These are phyloP conservation scores for Magnolia officinalis DNA, from an alignment of 164 flowering plant species.

Conservation along the genomic window DNA sequence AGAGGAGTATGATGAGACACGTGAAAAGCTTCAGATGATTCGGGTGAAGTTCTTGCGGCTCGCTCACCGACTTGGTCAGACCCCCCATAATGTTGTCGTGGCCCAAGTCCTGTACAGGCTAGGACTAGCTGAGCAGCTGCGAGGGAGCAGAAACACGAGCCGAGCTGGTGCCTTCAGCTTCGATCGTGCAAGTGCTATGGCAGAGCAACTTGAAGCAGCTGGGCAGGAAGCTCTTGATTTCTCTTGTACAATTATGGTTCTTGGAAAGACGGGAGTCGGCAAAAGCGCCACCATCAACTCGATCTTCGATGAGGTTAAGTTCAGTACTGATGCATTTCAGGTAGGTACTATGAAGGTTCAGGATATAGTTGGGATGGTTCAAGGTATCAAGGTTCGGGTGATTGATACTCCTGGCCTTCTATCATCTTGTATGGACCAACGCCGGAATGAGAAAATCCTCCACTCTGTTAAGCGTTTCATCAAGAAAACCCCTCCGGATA, in stretches of 20 bases:
- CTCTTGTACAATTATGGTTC: slow-evolving; percentile 92
- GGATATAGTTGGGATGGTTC: slow-evolving; percentile 93
- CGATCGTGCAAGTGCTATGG: slow-evolving; percentile 98
- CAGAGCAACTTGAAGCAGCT: slow-evolving; percentile 92
- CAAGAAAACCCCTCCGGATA: slow-evolving; percentile 90
- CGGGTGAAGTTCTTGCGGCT: slow-evolving; percentile 93
- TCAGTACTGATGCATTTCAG: slow-evolving; percentile 80
- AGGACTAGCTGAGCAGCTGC: slow-evolving; percentile 92
- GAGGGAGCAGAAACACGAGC: slow-evolving; percentile 71
- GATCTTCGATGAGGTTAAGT: slow-evolving; percentile 89
- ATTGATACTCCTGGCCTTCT: slow-evolving; percentile 97
- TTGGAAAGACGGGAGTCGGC: slow-evolving; percentile 95
- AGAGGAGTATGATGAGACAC: slow-evolving; percentile 89
- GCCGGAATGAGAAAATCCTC: slow-evolving; percentile 77
- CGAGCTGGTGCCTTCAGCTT: slow-evolving; percentile 91
- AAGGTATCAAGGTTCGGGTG: slow-evolving; percentile 86
- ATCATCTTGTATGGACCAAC: slow-evolving; percentile 81
- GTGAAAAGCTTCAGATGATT: slow-evolving; percentile 95
- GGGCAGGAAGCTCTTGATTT: slow-evolving; percentile 90
- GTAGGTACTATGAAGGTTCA: slow-evolving; percentile 85
- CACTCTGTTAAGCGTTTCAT: slow-evolving; percentile 72
- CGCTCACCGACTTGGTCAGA: slow-evolving; percentile 97
- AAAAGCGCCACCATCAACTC: slow-evolving; percentile 99
- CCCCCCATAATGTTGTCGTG: slow-evolving; percentile 97
- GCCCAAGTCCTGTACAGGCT: slow-evolving; percentile 95